Evolutionary conservation across 2,329 filamentous ascomycete species (phyloP), one percentile per base, ranked within the genome.

Genomic region (Exophiala dermatitidis): DNA sequence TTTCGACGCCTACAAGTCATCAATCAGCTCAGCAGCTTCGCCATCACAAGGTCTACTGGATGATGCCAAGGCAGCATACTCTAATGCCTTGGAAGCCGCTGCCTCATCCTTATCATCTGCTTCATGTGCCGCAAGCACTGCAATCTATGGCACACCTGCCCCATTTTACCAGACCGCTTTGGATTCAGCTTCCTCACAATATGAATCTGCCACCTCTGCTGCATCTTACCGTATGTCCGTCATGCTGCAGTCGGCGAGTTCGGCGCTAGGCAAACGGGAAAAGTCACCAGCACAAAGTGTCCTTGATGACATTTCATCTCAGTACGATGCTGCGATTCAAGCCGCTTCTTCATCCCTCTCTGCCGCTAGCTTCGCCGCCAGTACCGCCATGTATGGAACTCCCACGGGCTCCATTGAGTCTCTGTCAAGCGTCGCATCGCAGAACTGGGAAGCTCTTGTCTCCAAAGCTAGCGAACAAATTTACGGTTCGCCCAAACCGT

Each of bases 391-490:
- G 19, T 75, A 72, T 57, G 77, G 77, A 48, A 69, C 73, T 28
- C 61, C 71, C 30, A 68, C 72, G 2, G 70, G 71, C 7, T 62
- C 64, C 33, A 53, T 69, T 9, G 68, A 72, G 52, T 80, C 80
- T 10, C 64, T 78, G 6, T 75, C 76, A 2, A 78, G 75, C 41
- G 74, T 77, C 60, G 78, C 77, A 2, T 81, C 80, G 36, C 77
- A 79, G 42, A 83, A 79, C 59, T 86, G 82, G 82, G 80, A 85
- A 48, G 72, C 71, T 7, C 67, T 85, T 1, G 74, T 90, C 36
- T 78, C 79, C 4, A 79, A 79, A 57, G 80, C 86, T 34, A 88
- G 84, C 67, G 74, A 78, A 42, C 82, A 85, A 56, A 75, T 90
- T 32, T 90, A 90, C 59, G 84, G 84, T 29, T 77, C 80, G 19